These are phyloP conservation scores for Trametes hirsuta DNA, from an alignment of 1,284 basidiomycete genomes.

Conservation along the genomic window DNA sequence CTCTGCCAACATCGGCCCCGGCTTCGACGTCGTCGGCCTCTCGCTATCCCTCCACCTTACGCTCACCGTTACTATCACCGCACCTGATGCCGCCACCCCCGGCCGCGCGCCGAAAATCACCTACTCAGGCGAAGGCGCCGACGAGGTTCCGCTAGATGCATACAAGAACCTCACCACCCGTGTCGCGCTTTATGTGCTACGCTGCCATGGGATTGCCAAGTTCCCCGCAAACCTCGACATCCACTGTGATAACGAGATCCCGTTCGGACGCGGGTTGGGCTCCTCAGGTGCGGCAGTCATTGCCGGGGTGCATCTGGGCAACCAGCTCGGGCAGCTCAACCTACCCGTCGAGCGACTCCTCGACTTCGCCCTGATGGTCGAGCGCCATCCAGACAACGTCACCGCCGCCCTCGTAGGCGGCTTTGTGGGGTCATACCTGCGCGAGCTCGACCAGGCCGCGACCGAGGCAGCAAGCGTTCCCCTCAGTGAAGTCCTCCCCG, in stretches of 20 bases:
- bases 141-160: constrained; percentile 90
- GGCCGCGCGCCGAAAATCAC: constrained; percentile 65
- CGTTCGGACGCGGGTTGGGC: constrained; percentile 96
- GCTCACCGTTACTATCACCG: constrained; percentile 66
- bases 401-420: constrained; percentile 97
- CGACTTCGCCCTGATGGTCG: constrained; percentile 99
- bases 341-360: constrained; percentile 79
- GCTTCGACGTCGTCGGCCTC: constrained; percentile 98
- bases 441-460: constrained; percentile 83
- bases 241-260: constrained; percentile 90
- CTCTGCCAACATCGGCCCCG: constrained; percentile 98
- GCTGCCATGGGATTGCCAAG: constrained; percentile 74
- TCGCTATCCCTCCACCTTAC: constrained; percentile 90
- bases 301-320: constrained; percentile 91
- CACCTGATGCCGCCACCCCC: constrained; percentile 32
- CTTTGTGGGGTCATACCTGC: constrained; percentile 97
- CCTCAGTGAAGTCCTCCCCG: constrained; percentile 94
- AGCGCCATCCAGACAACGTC: constrained; percentile 99
- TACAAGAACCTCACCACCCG: constrained; percentile 99
- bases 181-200: constrained; percentile 95
- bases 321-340: constrained; percentile 77
- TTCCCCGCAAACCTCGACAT: constrained; percentile 82
- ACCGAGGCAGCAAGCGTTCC: constrained; percentile 87
- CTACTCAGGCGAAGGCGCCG: constrained; percentile 89
- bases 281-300: constrained; percentile 98